Evolutionary conservation across 305 asterid species (phyloP), one percentile per base, ranked within the genome.

Genomic region (Fraxinus xanthoxyloides): DNA sequence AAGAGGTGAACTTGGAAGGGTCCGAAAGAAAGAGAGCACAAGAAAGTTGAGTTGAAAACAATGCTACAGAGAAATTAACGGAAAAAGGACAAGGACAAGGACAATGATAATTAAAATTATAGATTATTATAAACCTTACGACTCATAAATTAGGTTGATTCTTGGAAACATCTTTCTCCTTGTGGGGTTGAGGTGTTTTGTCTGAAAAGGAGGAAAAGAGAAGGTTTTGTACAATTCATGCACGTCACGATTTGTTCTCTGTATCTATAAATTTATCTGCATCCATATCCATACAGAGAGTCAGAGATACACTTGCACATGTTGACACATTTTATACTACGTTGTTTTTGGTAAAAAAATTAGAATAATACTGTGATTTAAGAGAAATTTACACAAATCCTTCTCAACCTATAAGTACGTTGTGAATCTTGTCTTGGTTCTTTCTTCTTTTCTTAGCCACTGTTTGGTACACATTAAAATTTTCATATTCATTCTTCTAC

Each of bases 1-100:
- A 46, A 46, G 61, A 38, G 38, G 81, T 59, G 34, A 10, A 67
- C 36, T 69, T 21, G 77, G 81, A 78, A 82, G 82, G 88, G 8
- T 83, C 73, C 87, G 82, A 77, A 67, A 80, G 72, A 75, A 75
- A 51, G 61, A 51, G 82, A 80, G 19, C 67, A 75, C 46, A 28
- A 40, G 75, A 6, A n/a, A 82, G 78, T 35, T 80, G 80, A 61
- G 59, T 54, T 38, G 67, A 76, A 48, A 26, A 46, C 12, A 76
- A 48, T 8, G 69, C 48, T 63, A 56, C 48, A 19, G 79, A 83
- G 78, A 80, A 28, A 79, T 87, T 48, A 46, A 85, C 61, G 84
- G 84, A 31, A 75, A 82, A 69, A 70, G 23, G 61, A 17, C 23
- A 15, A 70, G 23, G 61, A 17, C 23, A 15, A 17, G 40, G 7